Percentiles rank a stretch among this genome's conserved stretches.
Conservation (phyloP, 2,329 filamentous ascomycete genomes). For the Gnomoniopsis sp. region DNA sequence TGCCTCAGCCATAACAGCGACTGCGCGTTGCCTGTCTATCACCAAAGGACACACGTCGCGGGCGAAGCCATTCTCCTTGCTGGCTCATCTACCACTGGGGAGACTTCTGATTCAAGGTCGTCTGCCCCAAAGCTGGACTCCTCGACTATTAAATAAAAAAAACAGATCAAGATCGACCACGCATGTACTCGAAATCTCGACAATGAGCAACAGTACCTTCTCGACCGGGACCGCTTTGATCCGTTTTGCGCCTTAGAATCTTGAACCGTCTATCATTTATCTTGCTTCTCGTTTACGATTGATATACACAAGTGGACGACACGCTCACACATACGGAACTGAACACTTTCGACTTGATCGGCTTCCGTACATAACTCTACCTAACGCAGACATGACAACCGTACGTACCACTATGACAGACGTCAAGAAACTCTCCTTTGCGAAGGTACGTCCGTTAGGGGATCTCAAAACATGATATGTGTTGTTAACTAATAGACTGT, state of each 20-base stretch:
- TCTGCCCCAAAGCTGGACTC: background rate
- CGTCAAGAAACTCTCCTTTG: conserved; percentile 64
- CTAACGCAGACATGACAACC: conserved; percentile 41
- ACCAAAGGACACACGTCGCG: background rate
- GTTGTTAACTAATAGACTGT: background rate
- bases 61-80: too few relatives aligned
- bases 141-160: background rate
- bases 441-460: conserved; percentile 56
- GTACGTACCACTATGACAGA: conserved; percentile 43
- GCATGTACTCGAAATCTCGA: conserved; percentile 41
- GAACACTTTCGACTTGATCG: conserved; percentile 26
- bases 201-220: conserved; percentile 53
- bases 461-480: background rate
- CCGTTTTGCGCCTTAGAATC: conserved; percentile 52
- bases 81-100: too few relatives aligned
- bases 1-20: conserved; percentile 7
- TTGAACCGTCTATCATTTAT: conserved; percentile 22
- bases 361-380: conserved; percentile 20
- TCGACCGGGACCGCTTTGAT: conserved; percentile 51
- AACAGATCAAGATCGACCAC: conserved; percentile 16
- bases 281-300: conserved; percentile 18
- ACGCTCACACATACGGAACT: conserved; percentile 25
- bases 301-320: conserved; percentile 8
- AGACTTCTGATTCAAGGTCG: too few relatives aligned
- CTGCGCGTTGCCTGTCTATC: conserved; percentile 3